Evolutionary conservation across 495 filamentous ascomycete genomes (phyloP).

Genomic region (Hypoxylon subgilvum): DNA sequence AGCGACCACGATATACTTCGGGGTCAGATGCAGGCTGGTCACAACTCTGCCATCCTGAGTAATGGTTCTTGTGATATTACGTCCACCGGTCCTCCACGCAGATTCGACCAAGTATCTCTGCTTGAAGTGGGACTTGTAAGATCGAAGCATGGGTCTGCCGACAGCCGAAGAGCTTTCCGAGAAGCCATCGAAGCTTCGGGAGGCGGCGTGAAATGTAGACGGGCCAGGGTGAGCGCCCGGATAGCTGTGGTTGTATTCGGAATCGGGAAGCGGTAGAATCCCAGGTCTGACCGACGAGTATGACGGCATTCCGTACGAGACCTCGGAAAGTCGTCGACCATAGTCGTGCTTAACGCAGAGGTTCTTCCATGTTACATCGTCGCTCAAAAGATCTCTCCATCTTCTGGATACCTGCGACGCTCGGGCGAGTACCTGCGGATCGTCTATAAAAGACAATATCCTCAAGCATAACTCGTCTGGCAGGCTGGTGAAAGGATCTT

Average conservation of each 20-base stretch:
- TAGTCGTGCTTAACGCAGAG: constrained; percentile 93
- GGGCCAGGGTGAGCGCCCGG: constrained; percentile 45
- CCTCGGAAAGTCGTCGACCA: constrained; percentile 62
- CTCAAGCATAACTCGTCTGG: constrained; percentile 91
- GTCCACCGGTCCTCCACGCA: constrained; percentile 90
- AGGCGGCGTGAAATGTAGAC: constrained; percentile 38
- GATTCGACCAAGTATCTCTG: constrained; percentile 96
- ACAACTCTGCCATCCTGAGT: constrained; percentile 96
- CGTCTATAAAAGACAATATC: constrained; percentile 91
- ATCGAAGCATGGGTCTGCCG: constrained; percentile 56
- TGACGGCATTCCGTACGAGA: constrained; percentile 40
- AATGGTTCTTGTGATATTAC: constrained; percentile 78
- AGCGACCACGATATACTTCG: constrained; percentile 95
- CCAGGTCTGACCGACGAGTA: constrained; percentile 35
- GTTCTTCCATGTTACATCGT: constrained; percentile 98
- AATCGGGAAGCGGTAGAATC: constrained; percentile 33
- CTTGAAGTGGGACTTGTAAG: constrained; percentile 96
- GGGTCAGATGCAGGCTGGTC: constrained; percentile 90
- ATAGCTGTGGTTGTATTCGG: constrained; percentile 44
- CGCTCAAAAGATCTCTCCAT: constrained; percentile 91
- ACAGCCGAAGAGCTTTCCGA: constrained; percentile 25
- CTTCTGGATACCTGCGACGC: constrained; percentile 90
- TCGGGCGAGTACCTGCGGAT: constrained; percentile 87
- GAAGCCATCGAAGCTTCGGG: constrained; percentile 50
- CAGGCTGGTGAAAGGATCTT: constrained; percentile 88